Conservation (phyloP, 2,329 filamentous ascomycete species). For the Apiospora pterosperma region DNA sequence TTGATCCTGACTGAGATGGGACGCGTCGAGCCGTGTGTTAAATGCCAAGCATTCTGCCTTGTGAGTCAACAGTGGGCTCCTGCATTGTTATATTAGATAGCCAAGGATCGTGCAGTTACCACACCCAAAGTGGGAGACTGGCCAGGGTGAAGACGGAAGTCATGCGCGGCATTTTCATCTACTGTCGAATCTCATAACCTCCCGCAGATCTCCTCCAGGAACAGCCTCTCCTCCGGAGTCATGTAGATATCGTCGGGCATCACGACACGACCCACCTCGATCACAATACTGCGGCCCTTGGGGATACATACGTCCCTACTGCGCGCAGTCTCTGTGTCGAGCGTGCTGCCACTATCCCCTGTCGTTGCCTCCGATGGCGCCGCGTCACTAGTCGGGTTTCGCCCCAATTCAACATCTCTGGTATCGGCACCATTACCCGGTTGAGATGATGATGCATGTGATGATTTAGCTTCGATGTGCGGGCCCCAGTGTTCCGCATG, state of each 20-base stretch:
- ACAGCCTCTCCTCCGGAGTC: background rate
- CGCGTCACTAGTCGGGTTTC: background rate
- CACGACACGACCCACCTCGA: background rate
- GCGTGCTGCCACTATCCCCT: background rate
- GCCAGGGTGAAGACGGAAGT: too few relatives aligned
- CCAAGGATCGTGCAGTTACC: too few relatives aligned
- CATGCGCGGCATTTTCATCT: background rate
- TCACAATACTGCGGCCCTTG: background rate
- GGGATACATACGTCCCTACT: background rate
- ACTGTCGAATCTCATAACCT: background rate
- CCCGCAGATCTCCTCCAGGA: constrained; percentile 5
- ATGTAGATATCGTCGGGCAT: constrained; percentile 2
- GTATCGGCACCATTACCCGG: background rate
- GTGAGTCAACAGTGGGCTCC: too few relatives aligned
- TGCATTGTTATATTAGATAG: too few relatives aligned
- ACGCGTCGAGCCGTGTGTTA: too few relatives aligned
- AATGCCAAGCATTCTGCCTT: too few relatives aligned
- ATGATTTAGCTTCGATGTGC: background rate
- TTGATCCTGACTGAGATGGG: too few relatives aligned
- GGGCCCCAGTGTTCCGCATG: background rate
- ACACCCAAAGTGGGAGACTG: too few relatives aligned
- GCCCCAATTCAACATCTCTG: background rate
- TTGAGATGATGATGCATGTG: background rate
- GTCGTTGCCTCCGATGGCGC: background rate
- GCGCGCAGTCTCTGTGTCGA: background rate